Base-by-base conservation (phyloP, 2,329 filamentous ascomycete species). In the Cladophialophora exuberans region DNA sequence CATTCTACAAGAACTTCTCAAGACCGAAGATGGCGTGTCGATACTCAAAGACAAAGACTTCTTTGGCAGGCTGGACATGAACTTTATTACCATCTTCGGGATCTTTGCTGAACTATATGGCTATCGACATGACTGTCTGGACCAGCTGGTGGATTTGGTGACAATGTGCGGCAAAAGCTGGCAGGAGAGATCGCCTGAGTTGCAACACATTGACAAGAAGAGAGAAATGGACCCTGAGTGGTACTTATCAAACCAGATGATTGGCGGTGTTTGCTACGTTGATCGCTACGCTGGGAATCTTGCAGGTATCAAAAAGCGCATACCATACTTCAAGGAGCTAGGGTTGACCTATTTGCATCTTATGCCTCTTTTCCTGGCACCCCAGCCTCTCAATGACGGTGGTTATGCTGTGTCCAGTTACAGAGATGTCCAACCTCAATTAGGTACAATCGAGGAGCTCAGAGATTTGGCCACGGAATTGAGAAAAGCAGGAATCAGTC, bases 251-350 rank as follows among this genome's bases (percentile, higher is more conserved):
- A 63, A 62, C 20, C 54, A 62, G 35, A 63, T 63, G 61, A 33
- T 63, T 15, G 61, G 61, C 22, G 61, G 59, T 15, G 61, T 63
- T 17, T 63, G 61, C 44, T 63, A 63, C 35, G 61, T 63, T 20
- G 59, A 63, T 20, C 55, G 56, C 18, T 63, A 63, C 22, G 61
- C 59, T 4, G 59, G 59, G 35, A 59, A 56, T 33, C 47, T 63
- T 6, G 51, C 51, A 18, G 61, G 61, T 5, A 57, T 63, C 54
- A 62, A 60, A 31, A 42, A 30, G 17, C 52, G 54, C 11, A 63
- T 63, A 4, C 61, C 61, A 10, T 63, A 63, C 28, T 63, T 63
- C 33, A 52, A 63, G 49, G 61, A 63, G 57, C 52, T 63, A n/a
- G 61, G 59, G 9, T 43, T 63, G 48, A 63, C 61, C 3, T 63